Evolutionary conservation across 2,329 filamentous ascomycete species (phyloP).

Genomic region (Clonostachys chloroleuca): DNA sequence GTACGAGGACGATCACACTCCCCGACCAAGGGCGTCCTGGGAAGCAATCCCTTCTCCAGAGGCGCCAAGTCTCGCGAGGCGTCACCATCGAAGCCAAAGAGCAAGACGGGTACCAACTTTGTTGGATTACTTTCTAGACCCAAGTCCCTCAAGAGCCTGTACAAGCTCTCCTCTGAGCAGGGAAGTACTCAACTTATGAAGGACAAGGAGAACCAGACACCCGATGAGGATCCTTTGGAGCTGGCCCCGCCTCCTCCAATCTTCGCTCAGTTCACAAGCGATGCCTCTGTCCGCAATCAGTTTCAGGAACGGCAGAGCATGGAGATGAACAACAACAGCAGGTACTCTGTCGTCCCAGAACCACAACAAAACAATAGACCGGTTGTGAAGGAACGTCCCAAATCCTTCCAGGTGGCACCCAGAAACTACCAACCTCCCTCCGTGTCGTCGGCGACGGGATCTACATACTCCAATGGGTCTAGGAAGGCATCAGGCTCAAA

Average conservation of each 20-base stretch:
- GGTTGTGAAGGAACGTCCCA: slow-evolving; percentile 38
- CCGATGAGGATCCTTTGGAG: slow-evolving; percentile 22
- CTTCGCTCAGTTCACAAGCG: slow-evolving; percentile 66
- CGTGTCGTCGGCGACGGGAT: background rate
- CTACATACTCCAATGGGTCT: background rate
- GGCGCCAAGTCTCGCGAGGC: slow-evolving; percentile 34
- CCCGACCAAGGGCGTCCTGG: slow-evolving; percentile 38
- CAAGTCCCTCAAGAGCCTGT: slow-evolving; percentile 67
- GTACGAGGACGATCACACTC: slow-evolving; percentile 29
- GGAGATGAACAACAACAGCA: slow-evolving; percentile 11
- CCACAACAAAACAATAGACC: slow-evolving; percentile 10
- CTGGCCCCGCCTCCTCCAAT: slow-evolving; percentile 45
- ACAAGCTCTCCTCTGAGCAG: slow-evolving; percentile 47
- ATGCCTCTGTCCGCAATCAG: slow-evolving; percentile 12
- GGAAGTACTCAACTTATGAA: slow-evolving; percentile 40
- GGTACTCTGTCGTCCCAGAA: slow-evolving; percentile 1
- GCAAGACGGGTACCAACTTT: slow-evolving; percentile 82
- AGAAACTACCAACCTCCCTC: background rate
- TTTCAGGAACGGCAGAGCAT: slow-evolving; percentile 14
- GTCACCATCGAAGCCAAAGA: slow-evolving; percentile 60
- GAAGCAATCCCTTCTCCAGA: slow-evolving; percentile 22
- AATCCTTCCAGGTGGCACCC: slow-evolving; percentile 38
- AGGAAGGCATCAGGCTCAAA: background rate
- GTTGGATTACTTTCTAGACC: slow-evolving; percentile 69
- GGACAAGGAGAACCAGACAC: slow-evolving; percentile 81